A percentile compares a stretch with the other conserved stretches of the same genome.
Evolutionary conservation across 2,329 filamentous ascomycete genomes (phyloP).

Genomic region (Fusarium compactum): DNA sequence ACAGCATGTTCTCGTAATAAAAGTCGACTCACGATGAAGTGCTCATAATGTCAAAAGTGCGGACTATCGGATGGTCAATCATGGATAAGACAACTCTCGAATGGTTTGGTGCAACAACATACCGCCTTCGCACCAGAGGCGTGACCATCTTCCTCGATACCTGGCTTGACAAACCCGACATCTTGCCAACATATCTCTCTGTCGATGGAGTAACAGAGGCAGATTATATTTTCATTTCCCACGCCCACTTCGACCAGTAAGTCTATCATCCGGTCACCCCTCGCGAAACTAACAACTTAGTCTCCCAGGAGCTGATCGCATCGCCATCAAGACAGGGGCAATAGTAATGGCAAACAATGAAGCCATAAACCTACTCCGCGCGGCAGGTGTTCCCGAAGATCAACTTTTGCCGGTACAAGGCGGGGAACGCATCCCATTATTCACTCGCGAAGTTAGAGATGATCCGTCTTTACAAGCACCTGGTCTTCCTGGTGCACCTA

Average conservation of each 20-base stretch:
- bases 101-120: constrained; percentile 10
- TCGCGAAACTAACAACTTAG: neutral
- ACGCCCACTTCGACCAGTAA: constrained; percentile 10
- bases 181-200: neutral
- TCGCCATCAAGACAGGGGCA: constrained; percentile 4
- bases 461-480: neutral
- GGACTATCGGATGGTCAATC: rapidly evolving
- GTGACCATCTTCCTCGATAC: neutral
- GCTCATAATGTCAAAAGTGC: too few relatives aligned
- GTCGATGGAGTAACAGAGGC: neutral
- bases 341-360: constrained; percentile 5
- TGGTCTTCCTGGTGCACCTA: neutral
- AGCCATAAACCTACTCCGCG: neutral
- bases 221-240: neutral
- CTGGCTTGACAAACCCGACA: neutral
- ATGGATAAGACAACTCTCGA: neutral
- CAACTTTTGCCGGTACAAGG: neutral
- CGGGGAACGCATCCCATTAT: neutral
- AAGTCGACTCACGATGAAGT: neutral
- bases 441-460: neutral
- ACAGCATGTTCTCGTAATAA: rapidly evolving
- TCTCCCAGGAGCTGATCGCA: constrained; percentile 5
- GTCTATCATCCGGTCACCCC: rapidly evolving
- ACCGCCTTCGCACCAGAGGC: neutral
- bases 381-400: neutral